Evolutionary conservation across 2,329 filamentous ascomycete species (phyloP), one percentile per base, ranked within the genome.

Genomic region (Fusarium circinatum): DNA sequence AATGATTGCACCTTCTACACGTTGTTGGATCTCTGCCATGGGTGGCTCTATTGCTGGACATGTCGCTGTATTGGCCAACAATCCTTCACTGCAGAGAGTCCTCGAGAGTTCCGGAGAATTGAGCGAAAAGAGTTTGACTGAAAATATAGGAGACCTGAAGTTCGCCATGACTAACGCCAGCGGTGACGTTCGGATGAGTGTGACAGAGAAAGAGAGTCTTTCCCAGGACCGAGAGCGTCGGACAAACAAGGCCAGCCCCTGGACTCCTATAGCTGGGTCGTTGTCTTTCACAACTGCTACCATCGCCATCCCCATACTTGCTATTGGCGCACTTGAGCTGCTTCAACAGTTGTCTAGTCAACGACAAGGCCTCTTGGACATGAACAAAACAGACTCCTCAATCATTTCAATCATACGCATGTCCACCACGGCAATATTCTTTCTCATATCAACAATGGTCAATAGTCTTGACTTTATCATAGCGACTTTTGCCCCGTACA

Each of bases 81-180:
- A 28, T 22, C 4, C 44, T 28, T 11, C 24, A 47, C 44, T 47
- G 0, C 44, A 28, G 24, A 47, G 2, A 8, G 5, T 47, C 1
- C 24, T 47, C 4, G 3, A 28, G 3, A 0, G 44, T 0, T 47
- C 24, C 0, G 44, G 44, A 3, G 44, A 3, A 1, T 10, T 7
- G 44, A 11, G 12, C 12, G 18, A 28, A 3, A 47, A 15, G 8
- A 11, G 18, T 0, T 5, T 47, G 44, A 5, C 13, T 14, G 12
- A 28, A 11, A 0, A 1, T 15, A 4, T 28, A 3, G 0, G 8
- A 28, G 24, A 14, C 0, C 0, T 15, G 0, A 15, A 47, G 6
- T 47, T 47, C 18, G 0, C 24, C 13, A 28, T 47, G 44, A 11
- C 12, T 0, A 15, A 2, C 8, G 13, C 18, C 24, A 28, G 1